Evolutionary conservation across 2,329 filamentous ascomycete genomes (phyloP).

Genomic region (Penicillium digitatum): DNA sequence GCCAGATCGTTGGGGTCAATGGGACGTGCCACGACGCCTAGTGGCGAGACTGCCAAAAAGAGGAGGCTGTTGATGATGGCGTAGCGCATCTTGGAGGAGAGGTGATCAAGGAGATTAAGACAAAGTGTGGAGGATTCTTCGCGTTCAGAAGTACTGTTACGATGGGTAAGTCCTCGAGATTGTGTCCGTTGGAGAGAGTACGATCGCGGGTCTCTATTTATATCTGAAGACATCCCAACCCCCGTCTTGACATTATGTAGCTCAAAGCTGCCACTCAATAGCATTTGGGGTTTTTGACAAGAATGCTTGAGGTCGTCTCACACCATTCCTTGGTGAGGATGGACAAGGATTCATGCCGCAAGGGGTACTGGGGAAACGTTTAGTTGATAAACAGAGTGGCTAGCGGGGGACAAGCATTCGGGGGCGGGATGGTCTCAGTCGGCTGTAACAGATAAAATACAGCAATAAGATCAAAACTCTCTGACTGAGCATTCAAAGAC

Average conservation of each 20-base stretch:
- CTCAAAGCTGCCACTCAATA: not conserved
- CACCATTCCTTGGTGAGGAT: constrained; percentile 7
- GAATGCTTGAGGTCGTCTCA: constrained; percentile 11
- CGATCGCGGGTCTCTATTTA: constrained; percentile 16
- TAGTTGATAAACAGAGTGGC: constrained; percentile 8
- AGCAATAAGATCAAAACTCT: constrained; percentile 1
- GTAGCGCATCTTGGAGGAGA: constrained; percentile 19
- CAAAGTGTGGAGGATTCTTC: not conserved
- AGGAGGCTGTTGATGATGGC: constrained; percentile 19
- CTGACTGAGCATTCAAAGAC: not conserved
- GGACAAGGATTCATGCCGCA: constrained; percentile 11
- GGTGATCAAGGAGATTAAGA: not conserved
- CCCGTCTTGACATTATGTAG: constrained; percentile 8
- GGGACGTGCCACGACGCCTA: constrained; percentile 19
- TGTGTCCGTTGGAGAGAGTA: constrained; percentile 10
- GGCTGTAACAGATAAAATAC: not conserved
- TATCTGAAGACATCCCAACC: constrained; percentile 6
- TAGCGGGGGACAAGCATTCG: constrained; percentile 15
- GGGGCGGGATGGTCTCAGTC: constrained; percentile 18
- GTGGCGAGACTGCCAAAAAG: constrained; percentile 21
- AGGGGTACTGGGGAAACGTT: constrained; percentile 20
- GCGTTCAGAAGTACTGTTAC: not conserved
- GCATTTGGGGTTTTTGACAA: not conserved
- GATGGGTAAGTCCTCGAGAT: constrained; percentile 4
- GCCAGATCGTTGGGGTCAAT: constrained; percentile 21